phyloP scores from a whole-genome alignment of 2,329 filamentous ascomycete species.

The Sphaerulina musiva region DNA sequence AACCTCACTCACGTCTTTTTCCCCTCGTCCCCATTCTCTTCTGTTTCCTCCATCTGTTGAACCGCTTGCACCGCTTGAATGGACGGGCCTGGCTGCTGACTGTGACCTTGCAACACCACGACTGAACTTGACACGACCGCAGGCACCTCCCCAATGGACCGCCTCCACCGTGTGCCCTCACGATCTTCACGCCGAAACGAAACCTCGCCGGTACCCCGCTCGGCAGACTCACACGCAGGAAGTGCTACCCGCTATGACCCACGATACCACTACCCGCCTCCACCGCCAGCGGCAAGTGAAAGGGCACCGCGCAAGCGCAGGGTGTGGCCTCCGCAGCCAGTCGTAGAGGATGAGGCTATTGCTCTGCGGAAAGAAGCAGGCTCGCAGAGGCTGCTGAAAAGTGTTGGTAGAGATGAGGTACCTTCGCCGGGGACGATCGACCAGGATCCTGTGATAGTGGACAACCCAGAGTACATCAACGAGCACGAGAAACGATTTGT shows the following conservation, averaged over 20 bases:
- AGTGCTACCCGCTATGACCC: conserved; percentile 16
- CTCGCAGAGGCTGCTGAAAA: conserved; percentile 30
- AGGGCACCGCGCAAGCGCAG: conserved; percentile 21
- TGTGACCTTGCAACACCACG: neutral
- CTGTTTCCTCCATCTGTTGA: neutral
- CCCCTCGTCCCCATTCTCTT: neutral
- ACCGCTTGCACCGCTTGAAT: neutral
- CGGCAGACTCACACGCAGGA: conserved; percentile 4
- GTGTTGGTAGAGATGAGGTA: conserved; percentile 48
- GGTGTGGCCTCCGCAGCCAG: conserved; percentile 55
- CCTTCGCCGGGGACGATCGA: conserved; percentile 59
- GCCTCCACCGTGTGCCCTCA: conserved; percentile 8
- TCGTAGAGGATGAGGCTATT: conserved; percentile 61
- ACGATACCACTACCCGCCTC: conserved; percentile 29
- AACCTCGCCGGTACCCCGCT: neutral
- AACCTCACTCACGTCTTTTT: neutral
- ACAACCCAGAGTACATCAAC: conserved; percentile 40
- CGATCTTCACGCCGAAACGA: conserved; percentile 11
- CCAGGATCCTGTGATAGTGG: conserved; percentile 61
- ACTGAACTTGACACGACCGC: conserved; percentile 5
- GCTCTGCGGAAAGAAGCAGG: conserved; percentile 58
- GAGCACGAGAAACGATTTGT: conserved; percentile 57
- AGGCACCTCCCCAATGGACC: conserved; percentile 10
- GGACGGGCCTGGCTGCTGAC: too few relatives aligned
- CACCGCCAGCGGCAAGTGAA: conserved; percentile 12